A percentile compares a stretch with the other conserved stretches of the same genome.
Evolutionary conservation across 495 filamentous ascomycete genomes (phyloP).

Genomic region (Penicillium turbatum): DNA sequence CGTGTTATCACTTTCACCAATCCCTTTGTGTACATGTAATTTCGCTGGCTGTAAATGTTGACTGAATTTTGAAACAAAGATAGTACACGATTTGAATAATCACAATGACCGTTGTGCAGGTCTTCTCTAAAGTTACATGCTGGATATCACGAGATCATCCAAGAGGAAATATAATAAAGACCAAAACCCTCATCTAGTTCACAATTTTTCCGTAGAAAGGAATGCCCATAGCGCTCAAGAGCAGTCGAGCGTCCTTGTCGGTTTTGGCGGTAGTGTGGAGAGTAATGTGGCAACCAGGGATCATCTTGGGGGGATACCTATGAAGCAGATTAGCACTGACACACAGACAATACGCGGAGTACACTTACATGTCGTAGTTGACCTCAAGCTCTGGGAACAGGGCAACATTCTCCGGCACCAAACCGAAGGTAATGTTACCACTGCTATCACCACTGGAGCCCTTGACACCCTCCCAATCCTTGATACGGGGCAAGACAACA

Average conservation of each 20-base stretch:
- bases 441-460: conserved; percentile 75
- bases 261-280: conserved; percentile 84
- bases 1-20: background rate
- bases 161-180: conserved; percentile 9
- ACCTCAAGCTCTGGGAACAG: conserved; percentile 90
- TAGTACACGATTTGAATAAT: conserved; percentile 29
- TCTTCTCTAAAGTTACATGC: conserved; percentile 35
- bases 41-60: conserved; percentile 16
- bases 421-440: conserved; percentile 81
- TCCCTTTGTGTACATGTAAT: background rate
- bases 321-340: conserved; percentile 11
- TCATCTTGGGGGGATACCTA: conserved; percentile 85
- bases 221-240: conserved; percentile 72
- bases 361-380: conserved; percentile 81
- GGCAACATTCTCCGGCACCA: conserved; percentile 64
- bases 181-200: conserved; percentile 31
- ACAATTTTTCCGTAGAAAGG: conserved; percentile 76
- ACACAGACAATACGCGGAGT: background rate
- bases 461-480: conserved; percentile 83
- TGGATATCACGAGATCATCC: conserved; percentile 18
- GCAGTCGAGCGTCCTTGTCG: conserved; percentile 83
- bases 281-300: conserved; percentile 82
- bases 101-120: conserved; percentile 28
- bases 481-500: conserved; percentile 87
- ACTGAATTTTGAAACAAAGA: conserved; percentile 16